Conservation (phyloP, 2,329 filamentous ascomycete species). For the Verticillium nonalfalfae region DNA sequence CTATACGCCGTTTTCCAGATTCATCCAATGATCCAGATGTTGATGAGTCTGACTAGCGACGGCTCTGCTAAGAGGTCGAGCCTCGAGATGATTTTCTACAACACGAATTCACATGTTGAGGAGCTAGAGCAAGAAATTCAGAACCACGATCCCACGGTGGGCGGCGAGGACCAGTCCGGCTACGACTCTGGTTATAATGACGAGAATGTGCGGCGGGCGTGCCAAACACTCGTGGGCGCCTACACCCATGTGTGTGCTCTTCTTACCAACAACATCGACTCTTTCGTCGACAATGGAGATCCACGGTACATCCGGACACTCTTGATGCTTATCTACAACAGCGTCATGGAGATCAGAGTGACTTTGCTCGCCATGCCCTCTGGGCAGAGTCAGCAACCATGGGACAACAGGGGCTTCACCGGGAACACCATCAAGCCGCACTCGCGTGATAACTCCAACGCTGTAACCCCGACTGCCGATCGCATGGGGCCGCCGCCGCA, state of each 20-base stretch:
- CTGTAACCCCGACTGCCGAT: conserved; percentile 41
- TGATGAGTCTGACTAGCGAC: conserved; percentile 56
- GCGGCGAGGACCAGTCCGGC: conserved; percentile 39
- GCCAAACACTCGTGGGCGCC: conserved; percentile 55
- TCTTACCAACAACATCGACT: conserved; percentile 54
- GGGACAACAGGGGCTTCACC: conserved; percentile 11
- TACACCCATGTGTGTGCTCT: conserved; percentile 61
- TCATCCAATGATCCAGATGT: conserved; percentile 60
- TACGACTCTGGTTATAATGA: conserved; percentile 50
- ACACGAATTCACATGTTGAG: conserved; percentile 60
- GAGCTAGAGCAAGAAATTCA: conserved; percentile 60
- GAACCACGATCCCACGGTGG: conserved; percentile 47
- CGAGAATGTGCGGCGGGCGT: conserved; percentile 57
- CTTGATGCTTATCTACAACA: conserved; percentile 58
- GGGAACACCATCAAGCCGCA: conserved; percentile 45
- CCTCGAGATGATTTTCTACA: conserved; percentile 62
- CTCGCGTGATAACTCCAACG: conserved; percentile 45
- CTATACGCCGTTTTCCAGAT: conserved; percentile 63
- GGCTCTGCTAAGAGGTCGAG: conserved; percentile 55
- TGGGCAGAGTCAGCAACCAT: background rate
- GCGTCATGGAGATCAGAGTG: conserved; percentile 59
- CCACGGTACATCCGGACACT: conserved; percentile 61
- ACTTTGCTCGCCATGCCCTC: conserved; percentile 32
- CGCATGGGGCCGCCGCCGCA: conserved; percentile 21
- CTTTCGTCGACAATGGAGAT: conserved; percentile 59